A percentile compares a stretch with the other conserved stretches of the same genome.
These are phyloP conservation scores for Cenchrus purpureus DNA, from an alignment of 176 grass and related monocot species.

Conservation along the genomic window DNA sequence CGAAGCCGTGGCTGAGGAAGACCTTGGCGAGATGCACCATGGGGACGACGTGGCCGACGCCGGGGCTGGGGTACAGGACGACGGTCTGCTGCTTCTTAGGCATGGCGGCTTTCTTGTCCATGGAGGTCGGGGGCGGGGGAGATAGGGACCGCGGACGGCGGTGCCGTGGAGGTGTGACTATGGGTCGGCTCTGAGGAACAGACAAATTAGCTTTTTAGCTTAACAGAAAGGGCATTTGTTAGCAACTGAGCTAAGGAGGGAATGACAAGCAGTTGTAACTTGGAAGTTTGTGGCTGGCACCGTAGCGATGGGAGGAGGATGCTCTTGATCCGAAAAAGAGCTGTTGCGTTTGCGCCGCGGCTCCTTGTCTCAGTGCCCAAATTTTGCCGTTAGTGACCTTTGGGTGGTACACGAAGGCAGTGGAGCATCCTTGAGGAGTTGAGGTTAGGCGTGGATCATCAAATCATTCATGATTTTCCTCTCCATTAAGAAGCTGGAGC, in stretches of 20 bases:
- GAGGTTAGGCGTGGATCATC: too few species aligned
- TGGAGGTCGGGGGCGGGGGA: not conserved
- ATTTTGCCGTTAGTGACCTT: too few species aligned
- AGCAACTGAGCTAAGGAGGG: too few species aligned
- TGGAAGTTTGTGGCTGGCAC: not conserved
- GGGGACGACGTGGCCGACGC: slow-evolving; percentile 43
- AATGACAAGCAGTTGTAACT: not conserved
- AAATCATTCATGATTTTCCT: too few species aligned
- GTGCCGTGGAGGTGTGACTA: not conserved
- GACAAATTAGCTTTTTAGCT: not conserved
- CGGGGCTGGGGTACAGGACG: slow-evolving; percentile 37
- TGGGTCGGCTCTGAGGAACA: not conserved
- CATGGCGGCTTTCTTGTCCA: not conserved
- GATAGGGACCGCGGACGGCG: not conserved
- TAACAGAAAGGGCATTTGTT: not conserved
- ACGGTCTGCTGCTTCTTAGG: not conserved
- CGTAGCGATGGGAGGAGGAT: not conserved
- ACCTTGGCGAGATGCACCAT: slow-evolving; percentile 41
- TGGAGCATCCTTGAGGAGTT: too few species aligned
- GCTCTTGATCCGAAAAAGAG: not conserved
- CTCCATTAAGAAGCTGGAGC: too few species aligned
- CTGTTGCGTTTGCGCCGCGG: too few species aligned
- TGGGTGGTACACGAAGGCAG: too few species aligned
- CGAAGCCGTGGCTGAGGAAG: slow-evolving; percentile 39
- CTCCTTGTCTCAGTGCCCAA: too few species aligned